A percentile compares a stretch with the other conserved stretches of the same genome.
These are phyloP conservation scores for Begonia masoniana DNA, from an alignment of 306 rosid species.

Conservation along the genomic window DNA sequence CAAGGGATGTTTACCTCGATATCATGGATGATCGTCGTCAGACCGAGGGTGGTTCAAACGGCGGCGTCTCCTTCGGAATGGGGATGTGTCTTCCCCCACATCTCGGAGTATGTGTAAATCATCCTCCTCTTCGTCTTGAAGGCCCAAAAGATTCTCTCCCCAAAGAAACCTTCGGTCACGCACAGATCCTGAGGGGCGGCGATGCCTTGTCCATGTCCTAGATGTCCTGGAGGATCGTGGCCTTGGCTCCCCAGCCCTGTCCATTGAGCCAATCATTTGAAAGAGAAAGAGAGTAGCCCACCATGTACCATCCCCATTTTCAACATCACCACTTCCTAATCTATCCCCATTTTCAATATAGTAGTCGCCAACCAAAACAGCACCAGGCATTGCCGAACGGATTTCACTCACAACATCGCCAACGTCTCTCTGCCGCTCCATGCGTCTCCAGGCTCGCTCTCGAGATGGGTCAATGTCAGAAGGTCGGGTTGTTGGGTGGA, in stretches of 20 bases:
- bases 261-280: constrained; percentile 75
- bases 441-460: constrained; percentile 67
- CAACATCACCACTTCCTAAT: constrained; percentile 33
- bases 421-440: constrained; percentile 79
- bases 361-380: constrained; percentile 78
- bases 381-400: constrained; percentile 81
- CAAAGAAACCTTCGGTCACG: constrained; percentile 60
- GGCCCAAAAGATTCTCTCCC: constrained; percentile 78
- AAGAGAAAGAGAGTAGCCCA: constrained; percentile 59
- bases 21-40: constrained; percentile 43
- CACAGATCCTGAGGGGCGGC: constrained; percentile 34
- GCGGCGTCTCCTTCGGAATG: constrained; percentile 67
- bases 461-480: constrained; percentile 65
- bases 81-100: constrained; percentile 30
- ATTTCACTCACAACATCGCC: constrained; percentile 90
- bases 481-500: constrained; percentile 72
- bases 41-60: constrained; percentile 46
- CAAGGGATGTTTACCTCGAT: neutral
- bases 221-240: constrained; percentile 20
- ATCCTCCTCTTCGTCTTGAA: constrained; percentile 23
- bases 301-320: constrained; percentile 43
- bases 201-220: constrained; percentile 63
- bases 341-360: constrained; percentile 82
- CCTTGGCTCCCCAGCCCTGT: constrained; percentile 49
- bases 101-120: constrained; percentile 6